These are phyloP conservation scores for Byssothecium circinans DNA, from an alignment of 2,329 filamentous ascomycete genomes.

Conservation along the genomic window DNA sequence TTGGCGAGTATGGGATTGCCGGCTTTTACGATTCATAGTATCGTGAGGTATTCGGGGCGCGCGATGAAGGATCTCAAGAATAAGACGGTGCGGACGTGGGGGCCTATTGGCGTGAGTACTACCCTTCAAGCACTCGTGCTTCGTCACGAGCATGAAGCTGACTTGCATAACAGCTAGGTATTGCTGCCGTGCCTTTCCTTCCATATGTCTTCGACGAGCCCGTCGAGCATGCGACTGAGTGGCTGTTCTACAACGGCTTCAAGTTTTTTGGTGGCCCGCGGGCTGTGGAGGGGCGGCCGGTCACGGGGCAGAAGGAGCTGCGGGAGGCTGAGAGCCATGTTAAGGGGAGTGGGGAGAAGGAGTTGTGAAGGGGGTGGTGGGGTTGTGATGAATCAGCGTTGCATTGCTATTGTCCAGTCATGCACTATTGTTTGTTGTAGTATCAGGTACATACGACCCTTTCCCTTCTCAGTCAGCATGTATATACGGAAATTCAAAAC, in stretches of 20 bases:
- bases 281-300: constrained; percentile 52
- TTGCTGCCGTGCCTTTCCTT: constrained; percentile 73
- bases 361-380: constrained; percentile 30
- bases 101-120: constrained; percentile 80
- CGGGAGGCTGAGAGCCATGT: constrained; percentile 36
- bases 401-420: too few relatives aligned
- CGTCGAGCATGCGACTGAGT: constrained; percentile 89
- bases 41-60: constrained; percentile 84
- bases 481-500: not conserved
- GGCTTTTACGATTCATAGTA: constrained; percentile 89
- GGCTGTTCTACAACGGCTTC: constrained; percentile 83
- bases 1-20: constrained; percentile 92
- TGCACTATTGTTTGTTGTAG: too few relatives aligned
- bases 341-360: constrained; percentile 38
- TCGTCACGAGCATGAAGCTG: constrained; percentile 1
- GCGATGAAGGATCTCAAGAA: constrained; percentile 86
- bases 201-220: constrained; percentile 88
- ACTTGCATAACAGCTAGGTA: constrained; percentile 54
- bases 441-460: not conserved
- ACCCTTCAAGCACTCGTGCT: not conserved
- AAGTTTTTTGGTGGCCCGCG: constrained; percentile 67
- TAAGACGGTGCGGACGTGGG: constrained; percentile 75
- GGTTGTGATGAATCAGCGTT: too few relatives aligned
- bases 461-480: not conserved
- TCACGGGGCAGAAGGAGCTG: constrained; percentile 43